Evolutionary conservation across 2,329 filamentous ascomycete species (phyloP), one percentile per base, ranked within the genome.

Genomic region (Metarhizium anisopliae): DNA sequence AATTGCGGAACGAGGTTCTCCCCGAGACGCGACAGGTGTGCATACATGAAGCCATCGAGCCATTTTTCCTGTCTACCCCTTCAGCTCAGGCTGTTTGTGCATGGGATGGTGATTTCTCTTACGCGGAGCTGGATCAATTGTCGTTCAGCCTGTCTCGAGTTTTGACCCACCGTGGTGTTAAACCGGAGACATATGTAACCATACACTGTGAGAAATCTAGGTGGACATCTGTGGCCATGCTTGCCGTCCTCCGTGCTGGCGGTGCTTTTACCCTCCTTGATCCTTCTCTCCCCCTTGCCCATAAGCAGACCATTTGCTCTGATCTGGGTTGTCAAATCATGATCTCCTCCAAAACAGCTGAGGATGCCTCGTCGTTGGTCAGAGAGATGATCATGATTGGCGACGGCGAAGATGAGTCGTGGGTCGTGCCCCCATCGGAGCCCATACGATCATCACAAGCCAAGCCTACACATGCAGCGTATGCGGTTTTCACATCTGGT

Each of bases 401-500:
- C 40, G 40, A 43, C 14, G 6, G 14, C 14, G n/a, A 16, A 14
- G 8, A 43, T 43, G 14, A 43, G n/a, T 6, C 10, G 13, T 14
- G 40, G n/a, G 14, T 43, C 32, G 10, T 35, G 32, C 32, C 32
- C 6, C 6, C 32, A 7, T 35, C 32, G 10, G 32, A 35, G 32
- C 32, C 32, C 32, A 35, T 11, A 11, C 32, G 32, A 35, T 43
- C 40, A 43, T 14, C 14, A 16, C n/a, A 43, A 16, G n/a, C 40
- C 40, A 7, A 16, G 13, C 40, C 40, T 16, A 16, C 40, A 43
- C 38, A 53, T 49, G 30, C 32, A 14, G 52, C 52, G 6, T 54
- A 54, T 20, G 38, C 49, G 38, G 11, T 54, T 2, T 54, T 50
- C 8, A 54, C 52, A 11, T 38, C 30, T 54, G 52, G 52, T n/a